These are phyloP conservation scores for Mycena vitilis DNA, from an alignment of 768 basidiomycete species.

Conservation along the genomic window DNA sequence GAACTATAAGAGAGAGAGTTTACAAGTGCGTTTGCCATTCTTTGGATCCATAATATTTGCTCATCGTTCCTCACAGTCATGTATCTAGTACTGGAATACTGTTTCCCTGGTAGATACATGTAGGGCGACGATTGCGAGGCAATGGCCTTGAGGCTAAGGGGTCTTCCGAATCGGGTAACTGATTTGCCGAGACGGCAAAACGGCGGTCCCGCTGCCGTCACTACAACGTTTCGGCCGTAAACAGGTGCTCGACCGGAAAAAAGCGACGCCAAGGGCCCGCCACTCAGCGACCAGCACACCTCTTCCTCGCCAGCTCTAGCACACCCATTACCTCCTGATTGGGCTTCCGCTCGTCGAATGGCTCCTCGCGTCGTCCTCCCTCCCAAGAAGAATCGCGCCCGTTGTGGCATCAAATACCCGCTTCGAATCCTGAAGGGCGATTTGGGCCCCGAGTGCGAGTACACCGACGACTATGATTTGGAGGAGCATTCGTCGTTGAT, in stretches of 20 bases:
- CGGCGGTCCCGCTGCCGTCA: not conserved
- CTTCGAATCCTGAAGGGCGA: slow-evolving; percentile 34
- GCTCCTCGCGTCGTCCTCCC: slow-evolving; percentile 31
- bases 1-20: no score
- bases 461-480: slow-evolving; percentile 22
- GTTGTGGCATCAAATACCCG: slow-evolving; percentile 33
- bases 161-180: not conserved
- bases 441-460: slow-evolving; percentile 25
- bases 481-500: slow-evolving; percentile 16
- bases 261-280: slow-evolving; percentile 19
- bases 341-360: slow-evolving; percentile 9
- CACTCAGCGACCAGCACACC: slow-evolving; percentile 3
- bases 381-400: slow-evolving; percentile 35
- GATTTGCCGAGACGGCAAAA: not conserved
- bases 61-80: not conserved
- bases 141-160: not conserved
- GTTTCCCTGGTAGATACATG: not conserved
- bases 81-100: not conserved
- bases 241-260: not conserved
- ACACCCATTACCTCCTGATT: not conserved
- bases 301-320: slow-evolving; percentile 1
- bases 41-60: not conserved
- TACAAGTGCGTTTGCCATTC: slow-evolving; percentile 3
- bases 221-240: not conserved
- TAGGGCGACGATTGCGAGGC: no score